These are phyloP conservation scores for Boletales sp. DNA, from an alignment of 768 basidiomycete genomes.

Conservation along the genomic window DNA sequence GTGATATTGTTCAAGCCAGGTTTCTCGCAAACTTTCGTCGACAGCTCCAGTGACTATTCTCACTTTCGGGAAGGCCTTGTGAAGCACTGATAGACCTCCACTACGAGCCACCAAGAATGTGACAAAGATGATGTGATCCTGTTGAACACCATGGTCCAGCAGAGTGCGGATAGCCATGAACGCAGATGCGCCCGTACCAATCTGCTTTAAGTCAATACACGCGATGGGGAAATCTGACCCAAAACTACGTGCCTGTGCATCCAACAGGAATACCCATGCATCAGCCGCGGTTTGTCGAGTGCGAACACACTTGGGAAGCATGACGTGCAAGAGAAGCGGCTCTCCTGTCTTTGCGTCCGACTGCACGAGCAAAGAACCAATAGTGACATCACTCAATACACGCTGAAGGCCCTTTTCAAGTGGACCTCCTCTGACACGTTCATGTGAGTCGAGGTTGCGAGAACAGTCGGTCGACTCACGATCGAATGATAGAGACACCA, in stretches of 20 bases:
- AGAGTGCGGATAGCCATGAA: constrained; percentile 95
- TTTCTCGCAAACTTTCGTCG: constrained; percentile 73
- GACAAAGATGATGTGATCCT: constrained; percentile 85
- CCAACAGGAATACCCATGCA: constrained; percentile 83
- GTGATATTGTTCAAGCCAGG: constrained; percentile 60
- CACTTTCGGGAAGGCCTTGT: constrained; percentile 81
- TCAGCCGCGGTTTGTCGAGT: constrained; percentile 59
- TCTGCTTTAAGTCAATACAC: constrained; percentile 41
- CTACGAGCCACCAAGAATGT: constrained; percentile 84
- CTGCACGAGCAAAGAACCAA: constrained; percentile 91
- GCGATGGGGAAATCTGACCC: neutral
- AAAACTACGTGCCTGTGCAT: constrained; percentile 63
- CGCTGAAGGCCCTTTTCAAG: constrained; percentile 88
- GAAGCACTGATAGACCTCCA: constrained; percentile 75
- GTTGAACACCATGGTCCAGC: constrained; percentile 85
- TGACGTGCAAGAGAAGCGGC: constrained; percentile 78
- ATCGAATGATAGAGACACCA: constrained; percentile 86
- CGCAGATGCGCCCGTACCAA: constrained; percentile 88
- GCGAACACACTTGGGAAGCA: constrained; percentile 74
- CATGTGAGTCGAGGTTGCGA: constrained; percentile 1
- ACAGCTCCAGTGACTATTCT: constrained; percentile 82
- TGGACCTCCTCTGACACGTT: constrained; percentile 67
- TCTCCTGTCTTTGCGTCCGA: constrained; percentile 83
- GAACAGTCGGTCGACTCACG: constrained; percentile 45
- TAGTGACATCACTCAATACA: constrained; percentile 79